These are phyloP conservation scores for Elsinoe batatas DNA, from an alignment of 2,329 filamentous ascomycete genomes.

Conservation along the genomic window DNA sequence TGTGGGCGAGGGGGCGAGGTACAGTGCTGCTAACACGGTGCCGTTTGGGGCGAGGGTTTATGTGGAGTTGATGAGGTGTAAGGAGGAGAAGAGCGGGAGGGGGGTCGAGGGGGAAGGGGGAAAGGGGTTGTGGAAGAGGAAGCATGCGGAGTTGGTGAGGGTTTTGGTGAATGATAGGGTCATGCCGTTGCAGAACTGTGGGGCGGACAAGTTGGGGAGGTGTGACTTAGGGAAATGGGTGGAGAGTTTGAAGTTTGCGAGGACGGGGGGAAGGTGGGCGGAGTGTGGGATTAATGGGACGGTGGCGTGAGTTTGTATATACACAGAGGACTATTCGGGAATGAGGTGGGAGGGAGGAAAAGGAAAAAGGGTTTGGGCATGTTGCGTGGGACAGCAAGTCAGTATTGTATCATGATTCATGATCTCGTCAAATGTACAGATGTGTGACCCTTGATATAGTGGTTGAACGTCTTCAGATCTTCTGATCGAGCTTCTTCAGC, in stretches of 20 bases:
- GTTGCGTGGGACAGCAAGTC: not conserved
- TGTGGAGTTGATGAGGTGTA: constrained; percentile 76
- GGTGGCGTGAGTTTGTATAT: not conserved
- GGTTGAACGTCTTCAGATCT: not conserved
- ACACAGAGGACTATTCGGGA: too few relatives aligned
- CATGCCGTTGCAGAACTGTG: constrained; percentile 59
- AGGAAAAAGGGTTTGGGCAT: not conserved
- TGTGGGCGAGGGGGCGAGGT: constrained; percentile 49
- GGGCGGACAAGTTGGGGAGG: constrained; percentile 57
- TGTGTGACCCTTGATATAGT: not conserved
- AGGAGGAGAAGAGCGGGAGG: constrained; percentile 24
- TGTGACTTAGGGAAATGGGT: constrained; percentile 64
- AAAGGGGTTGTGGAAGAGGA: constrained; percentile 26
- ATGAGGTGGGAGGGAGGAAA: too few relatives aligned
- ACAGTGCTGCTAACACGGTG: constrained; percentile 66
- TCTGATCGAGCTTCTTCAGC: constrained; percentile 60
- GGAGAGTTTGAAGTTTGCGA: constrained; percentile 63
- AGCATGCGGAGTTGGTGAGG: constrained; percentile 59
- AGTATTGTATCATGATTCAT: not conserved
- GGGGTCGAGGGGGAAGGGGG: constrained; percentile 47
- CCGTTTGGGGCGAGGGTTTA: constrained; percentile 75
- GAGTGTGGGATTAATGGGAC: constrained; percentile 39
- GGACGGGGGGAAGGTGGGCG: constrained; percentile 62
- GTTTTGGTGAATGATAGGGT: constrained; percentile 79
- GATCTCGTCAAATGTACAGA: not conserved